Evolutionary conservation across 2,329 filamentous ascomycete genomes (phyloP).

Genomic region (Microsporum audouinii): DNA sequence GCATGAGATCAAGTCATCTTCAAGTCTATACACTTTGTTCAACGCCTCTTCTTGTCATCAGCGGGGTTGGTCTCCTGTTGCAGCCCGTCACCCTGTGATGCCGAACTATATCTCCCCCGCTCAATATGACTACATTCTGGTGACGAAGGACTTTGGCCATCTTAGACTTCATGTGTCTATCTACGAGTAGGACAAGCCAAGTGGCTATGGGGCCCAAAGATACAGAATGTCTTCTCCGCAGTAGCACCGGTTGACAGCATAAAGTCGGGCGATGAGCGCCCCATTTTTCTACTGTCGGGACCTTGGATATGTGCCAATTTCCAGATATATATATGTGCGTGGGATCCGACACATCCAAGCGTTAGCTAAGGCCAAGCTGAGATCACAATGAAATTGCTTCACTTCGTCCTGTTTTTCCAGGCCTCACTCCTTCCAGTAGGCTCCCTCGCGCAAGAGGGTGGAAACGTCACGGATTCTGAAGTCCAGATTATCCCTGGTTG

Average conservation of each 20-base stretch:
- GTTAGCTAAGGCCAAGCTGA: not conserved
- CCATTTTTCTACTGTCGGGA: not conserved
- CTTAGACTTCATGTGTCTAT: not conserved
- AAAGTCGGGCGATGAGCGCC: not conserved
- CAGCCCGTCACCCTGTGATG: not conserved
- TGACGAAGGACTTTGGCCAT: not conserved
- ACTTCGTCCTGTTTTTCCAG: not conserved
- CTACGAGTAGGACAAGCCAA: not conserved
- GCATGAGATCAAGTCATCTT: not conserved
- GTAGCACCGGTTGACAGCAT: not conserved
- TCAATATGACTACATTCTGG: not conserved
- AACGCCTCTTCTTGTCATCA: not conserved
- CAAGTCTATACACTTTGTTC: not conserved
- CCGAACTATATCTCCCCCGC: not conserved
- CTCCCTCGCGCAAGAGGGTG: not conserved
- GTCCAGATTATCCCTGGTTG: not conserved
- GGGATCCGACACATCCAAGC: not conserved
- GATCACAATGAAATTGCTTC: not conserved
- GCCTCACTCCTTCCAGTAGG: not conserved
- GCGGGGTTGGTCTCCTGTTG: not conserved
- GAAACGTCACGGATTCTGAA: not conserved
- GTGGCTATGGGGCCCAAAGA: not conserved
- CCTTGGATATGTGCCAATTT: not conserved
- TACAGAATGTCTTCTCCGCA: not conserved
- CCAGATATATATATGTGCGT: not conserved